Conservation (phyloP, 1,139 yeast species). For the Meyerozyma guilliermondii region DNA sequence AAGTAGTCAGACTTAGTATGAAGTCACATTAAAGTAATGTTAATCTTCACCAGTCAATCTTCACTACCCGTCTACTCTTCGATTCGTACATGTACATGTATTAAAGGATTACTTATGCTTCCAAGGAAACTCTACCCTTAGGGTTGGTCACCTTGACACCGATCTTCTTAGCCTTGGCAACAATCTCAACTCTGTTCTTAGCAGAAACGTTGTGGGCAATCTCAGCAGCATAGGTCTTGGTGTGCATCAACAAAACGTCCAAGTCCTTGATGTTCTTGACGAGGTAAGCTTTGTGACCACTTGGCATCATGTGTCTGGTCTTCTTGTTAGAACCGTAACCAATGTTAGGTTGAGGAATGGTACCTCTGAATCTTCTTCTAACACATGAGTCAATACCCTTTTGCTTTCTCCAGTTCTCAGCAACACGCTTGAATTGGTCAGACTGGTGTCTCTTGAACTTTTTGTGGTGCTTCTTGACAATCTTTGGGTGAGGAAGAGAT, state of each 20-base stretch:
- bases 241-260: constrained; percentile 94
- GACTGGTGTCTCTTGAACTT: constrained; percentile 99
- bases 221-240: constrained; percentile 99
- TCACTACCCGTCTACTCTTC: no score
- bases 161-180: constrained; percentile 96
- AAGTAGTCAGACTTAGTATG: no score
- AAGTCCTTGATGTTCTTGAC: constrained; percentile 92
- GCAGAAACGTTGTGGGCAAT: constrained; percentile 98
- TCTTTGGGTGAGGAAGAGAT: constrained; percentile 97
- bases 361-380: constrained; percentile 99
- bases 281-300: constrained; percentile 96
- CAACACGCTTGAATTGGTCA: constrained; percentile 98
- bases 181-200: constrained; percentile 94
- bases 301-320: constrained; percentile 93
- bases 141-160: constrained; percentile 99
- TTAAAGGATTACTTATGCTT: constrained; percentile 59
- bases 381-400: constrained; percentile 99
- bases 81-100: constrained; percentile 11
- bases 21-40: no score
- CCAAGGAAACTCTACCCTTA: constrained; percentile 96
- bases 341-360: constrained; percentile 97
- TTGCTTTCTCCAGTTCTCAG: constrained; percentile 99
- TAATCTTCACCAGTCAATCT: no score
- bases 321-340: constrained; percentile 99
- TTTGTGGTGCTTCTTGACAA: constrained; percentile 98